Conservation (phyloP, 192 early-diverging fungal species). For the Umbelopsis sp. region DNA sequence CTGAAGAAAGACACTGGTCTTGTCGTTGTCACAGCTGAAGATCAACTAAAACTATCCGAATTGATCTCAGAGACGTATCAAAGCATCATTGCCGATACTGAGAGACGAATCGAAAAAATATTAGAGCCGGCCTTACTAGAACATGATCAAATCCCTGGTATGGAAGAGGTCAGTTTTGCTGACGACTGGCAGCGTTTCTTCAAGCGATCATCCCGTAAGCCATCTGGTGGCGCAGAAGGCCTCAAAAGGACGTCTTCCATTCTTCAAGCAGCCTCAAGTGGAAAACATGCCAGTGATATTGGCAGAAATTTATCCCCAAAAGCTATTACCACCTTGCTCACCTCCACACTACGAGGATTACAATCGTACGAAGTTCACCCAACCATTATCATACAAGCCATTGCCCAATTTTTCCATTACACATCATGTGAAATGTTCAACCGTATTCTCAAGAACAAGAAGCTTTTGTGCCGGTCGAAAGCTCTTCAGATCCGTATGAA, state of each 20-base stretch:
- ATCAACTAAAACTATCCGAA: constrained; percentile 82
- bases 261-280: background rate
- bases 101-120: constrained; percentile 66
- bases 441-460: constrained; percentile 75
- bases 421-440: constrained; percentile 84
- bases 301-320: constrained; percentile 53
- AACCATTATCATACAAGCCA: constrained; percentile 66
- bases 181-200: constrained; percentile 63
- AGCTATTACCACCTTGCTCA: constrained; percentile 73
- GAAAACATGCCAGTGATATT: constrained; percentile 1
- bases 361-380: constrained; percentile 77
- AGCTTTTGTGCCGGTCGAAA: constrained; percentile 73
- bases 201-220: constrained; percentile 38
- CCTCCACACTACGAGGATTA: constrained; percentile 66
- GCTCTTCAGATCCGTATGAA: constrained; percentile 89
- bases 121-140: constrained; percentile 70
- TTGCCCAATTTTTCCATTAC: constrained; percentile 80
- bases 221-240: constrained; percentile 5
- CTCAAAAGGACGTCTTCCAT: constrained; percentile 17
- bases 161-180: constrained; percentile 59
- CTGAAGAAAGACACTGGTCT: constrained; percentile 84
- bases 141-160: constrained; percentile 68
- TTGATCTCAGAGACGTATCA: constrained; percentile 74
- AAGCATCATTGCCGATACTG: constrained; percentile 63
- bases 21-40: constrained; percentile 64